Conservation (phyloP, 129 eudicot genomes). For the Artemisia argyi region DNA sequence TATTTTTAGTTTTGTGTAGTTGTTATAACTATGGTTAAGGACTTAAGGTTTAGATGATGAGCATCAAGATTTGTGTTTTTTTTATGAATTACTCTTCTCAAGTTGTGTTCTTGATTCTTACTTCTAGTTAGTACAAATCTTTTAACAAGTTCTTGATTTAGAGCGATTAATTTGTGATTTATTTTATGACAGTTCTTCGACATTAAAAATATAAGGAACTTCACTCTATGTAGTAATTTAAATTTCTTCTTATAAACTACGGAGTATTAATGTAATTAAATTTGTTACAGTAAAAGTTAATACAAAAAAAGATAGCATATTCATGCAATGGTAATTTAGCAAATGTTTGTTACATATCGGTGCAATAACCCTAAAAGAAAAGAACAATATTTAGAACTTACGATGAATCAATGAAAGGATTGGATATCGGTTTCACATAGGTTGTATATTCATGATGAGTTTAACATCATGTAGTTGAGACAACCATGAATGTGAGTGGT, state of each 20-base stretch:
- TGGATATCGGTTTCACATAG: not conserved
- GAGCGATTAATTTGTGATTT: conserved; percentile 18
- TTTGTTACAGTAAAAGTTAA: no score
- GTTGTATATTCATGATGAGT: conserved; percentile 17
- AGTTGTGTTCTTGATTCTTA: conserved; percentile 26
- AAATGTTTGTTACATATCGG: no score
- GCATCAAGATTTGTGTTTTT: conserved; percentile 27
- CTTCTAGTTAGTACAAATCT: conserved; percentile 14
- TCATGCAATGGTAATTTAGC: no score
- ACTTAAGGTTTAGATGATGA: conserved; percentile 25
- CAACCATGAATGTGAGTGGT: conserved; percentile 20
- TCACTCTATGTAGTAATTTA: no score
- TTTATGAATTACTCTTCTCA: conserved; percentile 3
- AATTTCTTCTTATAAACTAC: no score
- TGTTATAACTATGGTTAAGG: conserved; percentile 9
- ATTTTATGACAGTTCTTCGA: conserved; percentile 2
- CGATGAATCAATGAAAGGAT: conserved; percentile 13
- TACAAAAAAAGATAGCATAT: no score
- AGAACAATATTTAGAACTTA: not conserved
- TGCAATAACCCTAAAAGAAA: not conserved
- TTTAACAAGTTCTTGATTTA: conserved; percentile 1
- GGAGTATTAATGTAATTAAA: no score
- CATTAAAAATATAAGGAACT: not conserved
- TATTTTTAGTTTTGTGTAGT: conserved; percentile 20
- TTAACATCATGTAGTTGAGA: conserved; percentile 2